These are phyloP conservation scores for Psilocybe subaeruginosa DNA, from an alignment of 768 basidiomycete genomes.

Conservation along the genomic window DNA sequence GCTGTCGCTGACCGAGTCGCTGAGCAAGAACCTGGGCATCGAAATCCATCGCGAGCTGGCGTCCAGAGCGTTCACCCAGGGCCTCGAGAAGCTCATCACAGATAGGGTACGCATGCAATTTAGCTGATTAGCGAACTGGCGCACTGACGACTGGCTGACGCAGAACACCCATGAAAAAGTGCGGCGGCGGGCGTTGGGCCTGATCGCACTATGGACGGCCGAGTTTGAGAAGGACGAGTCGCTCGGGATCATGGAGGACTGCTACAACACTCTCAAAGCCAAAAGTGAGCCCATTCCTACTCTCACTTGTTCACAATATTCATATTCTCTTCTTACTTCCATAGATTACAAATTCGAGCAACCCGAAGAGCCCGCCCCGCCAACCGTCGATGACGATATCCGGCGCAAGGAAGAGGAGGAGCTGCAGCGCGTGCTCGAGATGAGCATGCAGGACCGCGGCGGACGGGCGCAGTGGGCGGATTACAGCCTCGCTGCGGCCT, in stretches of 20 bases:
- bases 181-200: conserved; percentile 66
- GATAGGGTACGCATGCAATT: conserved; percentile 67
- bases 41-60: conserved; percentile 86
- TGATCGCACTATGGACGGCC: conserved; percentile 83
- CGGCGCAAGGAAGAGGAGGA: conserved; percentile 92
- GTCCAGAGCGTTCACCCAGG: conserved; percentile 88
- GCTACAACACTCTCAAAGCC: conserved; percentile 76
- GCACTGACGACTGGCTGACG: not conserved
- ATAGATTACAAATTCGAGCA: conserved; percentile 75
- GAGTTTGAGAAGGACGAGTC: conserved; percentile 82
- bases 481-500: conserved; percentile 40
- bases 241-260: conserved; percentile 90
- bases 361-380: conserved; percentile 65
- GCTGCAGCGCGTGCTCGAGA: conserved; percentile 87
- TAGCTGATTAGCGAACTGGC: not conserved
- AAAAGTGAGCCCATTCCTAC: conserved; percentile 59
- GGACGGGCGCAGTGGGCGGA: conserved; percentile 63
- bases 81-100: conserved; percentile 81
- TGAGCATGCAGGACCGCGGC: conserved; percentile 92
- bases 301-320: not conserved
- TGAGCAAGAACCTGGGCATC: conserved; percentile 89
- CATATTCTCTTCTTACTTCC: not conserved
- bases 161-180: conserved; percentile 94
- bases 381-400: conserved; percentile 75
- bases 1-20: conserved; percentile 82